Conservation (phyloP, 371 early-diverging fungal species). For the Astathelohania contejeani region DNA sequence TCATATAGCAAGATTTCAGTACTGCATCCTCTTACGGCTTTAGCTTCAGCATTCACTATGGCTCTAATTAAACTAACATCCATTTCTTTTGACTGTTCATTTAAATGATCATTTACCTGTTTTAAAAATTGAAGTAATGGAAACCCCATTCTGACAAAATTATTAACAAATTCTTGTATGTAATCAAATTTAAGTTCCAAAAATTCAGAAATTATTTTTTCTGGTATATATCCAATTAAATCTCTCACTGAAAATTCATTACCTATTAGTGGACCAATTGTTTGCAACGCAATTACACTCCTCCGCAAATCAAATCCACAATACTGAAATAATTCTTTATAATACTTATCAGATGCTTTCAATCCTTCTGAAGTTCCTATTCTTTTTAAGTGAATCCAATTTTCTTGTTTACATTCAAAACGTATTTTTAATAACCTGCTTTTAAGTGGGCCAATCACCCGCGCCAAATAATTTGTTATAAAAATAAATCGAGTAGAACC, state of each 20-base stretch:
- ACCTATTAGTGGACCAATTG: conserved; percentile 17
- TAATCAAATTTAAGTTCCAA: conserved; percentile 12
- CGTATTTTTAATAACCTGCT: conserved; percentile 44
- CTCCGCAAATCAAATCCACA: conserved; percentile 46
- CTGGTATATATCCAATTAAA: conserved; percentile 38
- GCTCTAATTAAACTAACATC: conserved; percentile 19
- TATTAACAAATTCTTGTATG: conserved; percentile 15
- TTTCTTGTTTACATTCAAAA: conserved; percentile 17
- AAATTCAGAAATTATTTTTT: conserved; percentile 24
- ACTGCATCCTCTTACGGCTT: conserved; percentile 29
- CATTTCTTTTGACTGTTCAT: conserved; percentile 9
- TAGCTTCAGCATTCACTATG: too few species aligned
- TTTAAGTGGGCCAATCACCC: conserved; percentile 50
- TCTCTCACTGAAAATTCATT: conserved; percentile 31
- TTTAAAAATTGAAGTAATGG: conserved; percentile 36
- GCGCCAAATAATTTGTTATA: conserved; percentile 81
- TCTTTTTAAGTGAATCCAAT: conserved; percentile 15
- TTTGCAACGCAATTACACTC: conserved; percentile 47
- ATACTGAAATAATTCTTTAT: conserved; percentile 25
- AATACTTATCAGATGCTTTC: conserved; percentile 3
- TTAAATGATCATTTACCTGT: conserved; percentile 18
- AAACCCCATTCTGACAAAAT: conserved; percentile 35
- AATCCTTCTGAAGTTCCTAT: conserved; percentile 40
- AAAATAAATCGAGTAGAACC: conserved; percentile 84
- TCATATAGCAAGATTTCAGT: conserved; percentile 32